A percentile compares a stretch with the other conserved stretches of the same genome.
Conservation (phyloP, 768 basidiomycete species). For the Lactarius hatsudake region DNA sequence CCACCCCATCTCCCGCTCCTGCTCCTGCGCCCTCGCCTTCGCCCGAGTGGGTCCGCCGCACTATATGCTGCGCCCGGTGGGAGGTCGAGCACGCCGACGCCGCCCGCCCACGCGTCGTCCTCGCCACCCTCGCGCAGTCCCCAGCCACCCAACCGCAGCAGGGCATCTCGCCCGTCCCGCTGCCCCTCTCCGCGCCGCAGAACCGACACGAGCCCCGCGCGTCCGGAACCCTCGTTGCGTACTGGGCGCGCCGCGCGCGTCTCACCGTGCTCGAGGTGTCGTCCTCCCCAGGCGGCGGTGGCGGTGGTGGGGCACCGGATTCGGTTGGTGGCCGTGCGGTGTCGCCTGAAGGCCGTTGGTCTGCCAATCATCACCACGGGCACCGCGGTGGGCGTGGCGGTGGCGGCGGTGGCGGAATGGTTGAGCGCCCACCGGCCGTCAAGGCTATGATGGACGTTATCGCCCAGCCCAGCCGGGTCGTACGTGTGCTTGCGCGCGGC, state of each 20-base stretch:
- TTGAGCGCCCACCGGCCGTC: constrained; percentile 75
- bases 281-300: constrained; percentile 31
- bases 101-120: constrained; percentile 48
- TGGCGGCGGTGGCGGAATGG: constrained; percentile 44
- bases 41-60: constrained; percentile 83
- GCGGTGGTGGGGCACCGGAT: not conserved
- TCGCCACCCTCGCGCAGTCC: constrained; percentile 47
- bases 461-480: constrained; percentile 68
- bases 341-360: constrained; percentile 34
- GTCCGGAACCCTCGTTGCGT: constrained; percentile 56
- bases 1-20: constrained; percentile 30
- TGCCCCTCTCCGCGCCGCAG: constrained; percentile 52
- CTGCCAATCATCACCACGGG: constrained; percentile 19
- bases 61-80: constrained; percentile 80
- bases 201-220: constrained; percentile 66
- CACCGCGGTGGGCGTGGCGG: constrained; percentile 15
- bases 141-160: constrained; percentile 2
- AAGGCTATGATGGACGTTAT: constrained; percentile 81
- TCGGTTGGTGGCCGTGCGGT: constrained; percentile 20
- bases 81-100: constrained; percentile 55
- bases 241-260: constrained; percentile 67
- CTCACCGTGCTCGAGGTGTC: constrained; percentile 56
- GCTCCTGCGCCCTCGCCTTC: constrained; percentile 40
- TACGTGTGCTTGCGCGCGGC: constrained; percentile 77
- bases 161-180: constrained; percentile 55